Evolutionary conservation across 495 filamentous ascomycete genomes (phyloP), one percentile per base, ranked within the genome.

Genomic region (Neurospora discreta): DNA sequence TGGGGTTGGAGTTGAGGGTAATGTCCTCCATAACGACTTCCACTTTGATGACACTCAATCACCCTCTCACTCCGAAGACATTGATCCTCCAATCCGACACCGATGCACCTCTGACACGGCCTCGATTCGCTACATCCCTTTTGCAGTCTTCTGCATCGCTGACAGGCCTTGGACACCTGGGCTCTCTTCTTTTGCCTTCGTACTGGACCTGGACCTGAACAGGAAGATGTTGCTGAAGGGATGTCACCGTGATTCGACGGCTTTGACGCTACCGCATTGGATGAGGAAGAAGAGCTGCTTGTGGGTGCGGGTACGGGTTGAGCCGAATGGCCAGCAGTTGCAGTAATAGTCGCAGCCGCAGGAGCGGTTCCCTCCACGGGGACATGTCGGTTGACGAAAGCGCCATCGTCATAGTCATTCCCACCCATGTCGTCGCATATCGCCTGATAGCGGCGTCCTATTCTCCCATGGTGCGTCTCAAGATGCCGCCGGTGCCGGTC

Each of bases 101-200:
- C 74, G 20, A 68, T 46, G 58, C 79, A 80, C 36, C 79, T 71
- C 69, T 71, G 71, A 69, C 79, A 80, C 20, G 79, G 79, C 44
- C 79, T 39, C 13, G 73, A 75, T 23, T 79, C 77, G 71, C 78
- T 79, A 69, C 79, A 80, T 0, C 75, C 77, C 36, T 78, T 78
- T 33, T 78, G 79, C 11, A 78, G 73, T 20, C 72, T 74, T 44
- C 73, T 78, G 68, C 79, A 80, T 52, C 79, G 71, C 3, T 75
- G 73, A 39, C 79, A 80, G 4, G 79, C 79, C 33, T 74, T 76
- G 39, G 79, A 75, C 3, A 80, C 79, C 40, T 79, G 78, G 16
- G 70, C 39, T 39, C 74, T 42, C 11, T 74, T 74, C 60, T 68
- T 72, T 8, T 20, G 52, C 18, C 26, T 65, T 18, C 52, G 52